Conservation (phyloP, 768 basidiomycete genomes). For the Boletellus emodensis region DNA sequence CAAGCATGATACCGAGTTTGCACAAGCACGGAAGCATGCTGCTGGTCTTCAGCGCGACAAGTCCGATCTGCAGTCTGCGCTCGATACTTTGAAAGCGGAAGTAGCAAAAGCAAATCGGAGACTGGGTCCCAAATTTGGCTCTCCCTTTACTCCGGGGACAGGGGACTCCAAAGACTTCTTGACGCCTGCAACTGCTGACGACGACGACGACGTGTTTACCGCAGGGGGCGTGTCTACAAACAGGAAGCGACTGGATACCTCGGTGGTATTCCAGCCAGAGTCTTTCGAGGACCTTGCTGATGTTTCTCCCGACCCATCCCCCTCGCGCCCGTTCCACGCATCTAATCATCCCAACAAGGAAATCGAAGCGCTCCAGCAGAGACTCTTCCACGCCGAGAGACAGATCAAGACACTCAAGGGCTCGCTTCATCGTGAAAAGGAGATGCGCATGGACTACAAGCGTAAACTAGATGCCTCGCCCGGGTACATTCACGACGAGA, state of each 20-base stretch:
- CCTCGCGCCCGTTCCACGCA: slow-evolving; percentile 58
- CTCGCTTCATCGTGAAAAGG: slow-evolving; percentile 78
- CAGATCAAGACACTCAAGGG: slow-evolving; percentile 81
- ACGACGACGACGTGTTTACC: slow-evolving; percentile 65
- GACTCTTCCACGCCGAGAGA: slow-evolving; percentile 81
- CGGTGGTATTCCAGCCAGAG: slow-evolving; percentile 43
- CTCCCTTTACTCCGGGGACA: slow-evolving; percentile 65
- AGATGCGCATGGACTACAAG: slow-evolving; percentile 65
- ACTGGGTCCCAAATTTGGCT: slow-evolving; percentile 58
- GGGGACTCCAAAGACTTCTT: slow-evolving; percentile 45
- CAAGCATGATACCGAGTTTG: slow-evolving; percentile 94
- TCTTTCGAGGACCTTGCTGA: slow-evolving; percentile 43
- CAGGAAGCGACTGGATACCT: slow-evolving; percentile 54
- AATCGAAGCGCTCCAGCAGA: slow-evolving; percentile 75
- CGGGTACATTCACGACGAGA: slow-evolving; percentile 35
- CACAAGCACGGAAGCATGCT: slow-evolving; percentile 81
- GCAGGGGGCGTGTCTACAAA: slow-evolving; percentile 60
- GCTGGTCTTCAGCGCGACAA: slow-evolving; percentile 90
- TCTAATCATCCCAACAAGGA: slow-evolving; percentile 76
- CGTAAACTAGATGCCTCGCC: slow-evolving; percentile 47
- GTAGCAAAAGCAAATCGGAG: slow-evolving; percentile 59
- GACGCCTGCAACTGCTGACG: slow-evolving; percentile 53
- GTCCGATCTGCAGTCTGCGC: slow-evolving; percentile 77
- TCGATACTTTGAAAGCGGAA: slow-evolving; percentile 76
- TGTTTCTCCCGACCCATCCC: slow-evolving; percentile 63